phyloP scores from a whole-genome alignment of 2,329 filamentous ascomycete species.

The Colletotrichum plurivorum region DNA sequence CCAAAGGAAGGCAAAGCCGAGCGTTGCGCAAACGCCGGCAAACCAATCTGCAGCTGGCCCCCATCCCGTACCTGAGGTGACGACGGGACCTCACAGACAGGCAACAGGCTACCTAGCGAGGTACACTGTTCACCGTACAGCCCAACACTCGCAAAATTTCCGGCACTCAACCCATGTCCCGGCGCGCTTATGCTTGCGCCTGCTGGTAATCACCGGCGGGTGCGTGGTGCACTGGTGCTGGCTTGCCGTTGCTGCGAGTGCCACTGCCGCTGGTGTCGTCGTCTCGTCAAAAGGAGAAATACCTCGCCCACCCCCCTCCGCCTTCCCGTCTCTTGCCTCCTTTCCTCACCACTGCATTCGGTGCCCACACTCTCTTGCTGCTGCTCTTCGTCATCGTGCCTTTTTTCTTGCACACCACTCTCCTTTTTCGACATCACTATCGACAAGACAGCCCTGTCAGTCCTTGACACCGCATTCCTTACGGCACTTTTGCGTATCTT shows the following conservation, averaged over 20 bases:
- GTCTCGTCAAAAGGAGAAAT: conserved; percentile 38
- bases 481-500: conserved; percentile 5
- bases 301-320: conserved; percentile 36
- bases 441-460: conserved; percentile 37
- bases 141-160: conserved; percentile 34
- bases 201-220: neutral
- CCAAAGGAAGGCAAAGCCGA: conserved; percentile 19
- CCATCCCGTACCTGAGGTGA: conserved; percentile 1
- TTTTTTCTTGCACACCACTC: conserved; percentile 32
- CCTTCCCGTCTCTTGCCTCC: conserved; percentile 9
- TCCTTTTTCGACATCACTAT: conserved; percentile 27
- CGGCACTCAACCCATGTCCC: conserved; percentile 25
- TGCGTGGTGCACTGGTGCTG: conserved; percentile 3
- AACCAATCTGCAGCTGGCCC: conserved; percentile 10
- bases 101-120: neutral
- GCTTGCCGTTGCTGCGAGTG: neutral
- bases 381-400: conserved; percentile 37
- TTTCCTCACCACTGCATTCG: conserved; percentile 28
- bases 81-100: conserved; percentile 23
- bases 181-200: conserved; percentile 12
- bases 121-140: neutral
- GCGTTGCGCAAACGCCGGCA: conserved; percentile 1
- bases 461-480: conserved; percentile 32
- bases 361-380: conserved; percentile 40
- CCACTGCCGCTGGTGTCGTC: neutral